A percentile compares a stretch with the other conserved stretches of the same genome.
Conservation (phyloP, 2,329 filamentous ascomycete species). For the Phialemoniopsis sp. region DNA sequence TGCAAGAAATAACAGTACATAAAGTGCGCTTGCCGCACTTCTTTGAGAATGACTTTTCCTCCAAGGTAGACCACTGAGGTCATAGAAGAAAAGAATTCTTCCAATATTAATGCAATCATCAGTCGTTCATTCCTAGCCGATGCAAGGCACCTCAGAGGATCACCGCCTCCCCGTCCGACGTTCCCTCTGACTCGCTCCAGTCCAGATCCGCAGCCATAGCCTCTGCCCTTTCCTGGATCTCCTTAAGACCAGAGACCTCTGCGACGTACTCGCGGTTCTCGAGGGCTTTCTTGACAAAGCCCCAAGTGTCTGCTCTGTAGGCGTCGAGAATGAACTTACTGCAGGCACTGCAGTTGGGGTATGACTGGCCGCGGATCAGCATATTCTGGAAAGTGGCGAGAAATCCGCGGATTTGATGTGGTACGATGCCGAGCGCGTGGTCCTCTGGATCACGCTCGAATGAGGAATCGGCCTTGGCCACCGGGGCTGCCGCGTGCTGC, state of each 20-base stretch:
- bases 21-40: too few species aligned
- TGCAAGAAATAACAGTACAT: too few species aligned
- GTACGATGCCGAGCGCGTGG: conserved; percentile 65
- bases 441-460: conserved; percentile 53
- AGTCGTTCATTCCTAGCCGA: too few species aligned
- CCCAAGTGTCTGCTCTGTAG: conserved; percentile 68
- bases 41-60: too few species aligned
- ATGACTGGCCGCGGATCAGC: conserved; percentile 68
- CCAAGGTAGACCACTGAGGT: too few species aligned
- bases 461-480: conserved; percentile 20
- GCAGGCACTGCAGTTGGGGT: conserved; percentile 79
- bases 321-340: conserved; percentile 64
- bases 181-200: conserved; percentile 57
- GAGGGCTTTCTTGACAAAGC: conserved; percentile 70
- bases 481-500: conserved; percentile 56
- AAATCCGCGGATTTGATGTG: conserved; percentile 78
- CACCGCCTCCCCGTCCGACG: conserved; percentile 52
- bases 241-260: conserved; percentile 69
- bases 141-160: conserved; percentile 33
- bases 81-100: too few species aligned
- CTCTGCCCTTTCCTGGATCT: conserved; percentile 61
- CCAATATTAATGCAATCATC: too few species aligned
- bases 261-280: conserved; percentile 75
- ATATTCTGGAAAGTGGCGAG: conserved; percentile 71
- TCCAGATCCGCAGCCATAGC: conserved; percentile 50